A percentile compares a stretch with the other conserved stretches of the same genome.
These are phyloP conservation scores for Ormosia emarginata DNA, from an alignment of 306 rosid genomes.

Conservation along the genomic window DNA sequence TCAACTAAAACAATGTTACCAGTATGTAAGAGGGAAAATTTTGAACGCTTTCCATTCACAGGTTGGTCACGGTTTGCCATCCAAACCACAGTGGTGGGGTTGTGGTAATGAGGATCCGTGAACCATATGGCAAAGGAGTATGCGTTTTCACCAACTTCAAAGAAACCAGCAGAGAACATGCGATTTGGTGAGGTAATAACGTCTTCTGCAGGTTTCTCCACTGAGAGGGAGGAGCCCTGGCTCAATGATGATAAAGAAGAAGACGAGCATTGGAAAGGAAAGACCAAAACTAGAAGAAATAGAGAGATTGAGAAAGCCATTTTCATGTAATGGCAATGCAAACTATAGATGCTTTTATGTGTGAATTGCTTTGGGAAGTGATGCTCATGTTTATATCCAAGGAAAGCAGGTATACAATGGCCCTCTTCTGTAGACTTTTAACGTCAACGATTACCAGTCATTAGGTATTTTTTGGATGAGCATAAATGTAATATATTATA, in stretches of 20 bases:
- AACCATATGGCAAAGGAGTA: not conserved
- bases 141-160: not conserved
- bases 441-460: too few relatives aligned
- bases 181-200: not conserved
- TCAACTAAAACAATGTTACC: constrained; percentile 24
- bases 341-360: too few relatives aligned
- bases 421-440: too few relatives aligned
- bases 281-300: too few relatives aligned
- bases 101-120: not conserved
- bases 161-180: not conserved
- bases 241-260: not conserved
- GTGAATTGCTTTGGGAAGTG: too few relatives aligned
- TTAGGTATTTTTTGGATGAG: too few relatives aligned
- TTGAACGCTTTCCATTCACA: constrained; percentile 28
- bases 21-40: constrained; percentile 8
- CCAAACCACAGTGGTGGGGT: constrained; percentile 11
- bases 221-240: not conserved
- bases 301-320: too few relatives aligned
- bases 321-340: too few relatives aligned
- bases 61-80: constrained; percentile 32
- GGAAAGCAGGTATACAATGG: too few relatives aligned
- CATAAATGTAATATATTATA: too few relatives aligned
- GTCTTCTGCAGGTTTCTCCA: not conserved
- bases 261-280: not conserved
- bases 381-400: too few relatives aligned